Evolutionary conservation across 2,329 filamentous ascomycete species (phyloP), one percentile per base, ranked within the genome.

Genomic region (Paecilomyces niveus): DNA sequence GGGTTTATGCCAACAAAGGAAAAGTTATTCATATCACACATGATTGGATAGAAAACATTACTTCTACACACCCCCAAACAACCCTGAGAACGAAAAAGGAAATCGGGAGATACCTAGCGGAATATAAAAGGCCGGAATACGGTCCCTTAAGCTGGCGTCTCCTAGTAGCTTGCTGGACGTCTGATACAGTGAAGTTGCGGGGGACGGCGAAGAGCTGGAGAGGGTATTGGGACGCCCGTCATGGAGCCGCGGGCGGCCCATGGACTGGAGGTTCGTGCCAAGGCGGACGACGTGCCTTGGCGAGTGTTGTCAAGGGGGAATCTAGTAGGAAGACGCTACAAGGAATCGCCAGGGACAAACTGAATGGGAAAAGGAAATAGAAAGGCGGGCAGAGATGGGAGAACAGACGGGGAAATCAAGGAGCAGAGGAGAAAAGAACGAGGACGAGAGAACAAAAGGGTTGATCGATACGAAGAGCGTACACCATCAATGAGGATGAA

Each of bases 71-170:
- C 8, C 39, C 18, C n/a, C 39, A 57, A 54, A 50, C 52, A 57
- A 54, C 18, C 26, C 54, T 29, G 53, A 11, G 39, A 49, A 56
- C 24, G 26, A 21, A 54, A 35, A 54, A 22, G 15, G 21, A 54
- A 54, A 60, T 18, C 18, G 21, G 39, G 39, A 45, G 15, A 45
- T 64, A 72, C 70, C 67, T 54, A 70, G 63, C 54, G 69, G 70
- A 63, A 68, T 68, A 51, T 66, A 64, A 51, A 71, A 65, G 18
- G 69, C 68, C 11, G 70, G 69, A 26, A 72, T 67, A 31, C 68
- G 65, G 55, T 70, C 68, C 29, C 68, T 62, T 31, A 69, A 45
- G 66, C 63, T 57, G 65, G 62, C 3, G 59, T 62, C 21, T 60
- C 53, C 39, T 59, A 45, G 31, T 33, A 51, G n/a, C 18, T 22